Conservation (phyloP, 441 rosid species). For the Cnidoscolus chayamansa region DNA sequence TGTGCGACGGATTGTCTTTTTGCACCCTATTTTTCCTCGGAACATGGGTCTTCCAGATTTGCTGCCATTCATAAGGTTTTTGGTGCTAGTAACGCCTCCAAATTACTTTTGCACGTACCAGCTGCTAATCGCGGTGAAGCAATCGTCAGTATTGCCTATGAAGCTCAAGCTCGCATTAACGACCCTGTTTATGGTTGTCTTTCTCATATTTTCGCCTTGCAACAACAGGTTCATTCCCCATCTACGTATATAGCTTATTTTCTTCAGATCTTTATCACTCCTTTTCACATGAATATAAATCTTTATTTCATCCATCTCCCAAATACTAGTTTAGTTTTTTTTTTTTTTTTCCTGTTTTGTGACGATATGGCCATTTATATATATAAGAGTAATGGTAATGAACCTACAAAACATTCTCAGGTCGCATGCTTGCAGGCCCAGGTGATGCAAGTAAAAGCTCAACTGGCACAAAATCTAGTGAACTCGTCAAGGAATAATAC, state of each 20-base stretch:
- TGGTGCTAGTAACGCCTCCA: conserved; percentile 91
- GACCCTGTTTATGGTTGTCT: conserved; percentile 96
- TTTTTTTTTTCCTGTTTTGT: too few species aligned
- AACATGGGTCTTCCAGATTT: conserved; percentile 80
- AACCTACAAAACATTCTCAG: conserved; percentile 30
- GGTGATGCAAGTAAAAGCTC: conserved; percentile 76
- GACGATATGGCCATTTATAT: too few species aligned
- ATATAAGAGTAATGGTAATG: too few species aligned
- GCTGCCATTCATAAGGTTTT: conserved; percentile 93
- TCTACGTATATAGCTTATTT: background rate
- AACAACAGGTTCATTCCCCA: conserved; percentile 57
- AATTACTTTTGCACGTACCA: conserved; percentile 70
- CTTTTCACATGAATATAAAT: too few species aligned
- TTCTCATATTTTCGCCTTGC: conserved; percentile 79
- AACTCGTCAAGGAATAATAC: conserved; percentile 26
- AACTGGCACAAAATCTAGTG: conserved; percentile 44
- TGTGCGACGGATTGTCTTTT: conserved; percentile 82
- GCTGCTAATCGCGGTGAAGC: conserved; percentile 84
- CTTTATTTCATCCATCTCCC: too few species aligned
- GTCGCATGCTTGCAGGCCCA: conserved; percentile 83
- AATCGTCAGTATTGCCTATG: conserved; percentile 86
- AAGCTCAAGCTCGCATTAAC: conserved; percentile 85
- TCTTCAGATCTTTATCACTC: too few species aligned
- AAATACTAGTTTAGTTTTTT: too few species aligned
- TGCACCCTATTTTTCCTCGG: conserved; percentile 86